Conservation (phyloP, 495 filamentous ascomycete species). For the Daldinia concentrica region DNA sequence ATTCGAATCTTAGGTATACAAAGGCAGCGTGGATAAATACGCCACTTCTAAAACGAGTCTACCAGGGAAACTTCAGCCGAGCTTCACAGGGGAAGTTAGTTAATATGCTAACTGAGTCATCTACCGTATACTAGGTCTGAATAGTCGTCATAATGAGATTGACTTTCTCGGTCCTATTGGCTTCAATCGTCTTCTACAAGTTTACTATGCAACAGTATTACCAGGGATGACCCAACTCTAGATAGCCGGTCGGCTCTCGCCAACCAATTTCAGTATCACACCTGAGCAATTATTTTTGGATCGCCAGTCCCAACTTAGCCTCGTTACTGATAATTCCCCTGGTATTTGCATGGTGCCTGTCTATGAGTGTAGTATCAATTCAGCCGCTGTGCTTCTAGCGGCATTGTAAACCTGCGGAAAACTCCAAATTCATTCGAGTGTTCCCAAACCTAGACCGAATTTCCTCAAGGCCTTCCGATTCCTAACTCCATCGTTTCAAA, state of each 20-base stretch:
- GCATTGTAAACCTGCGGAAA: constrained; percentile 8
- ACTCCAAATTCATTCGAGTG: constrained; percentile 3
- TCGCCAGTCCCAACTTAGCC: background rate
- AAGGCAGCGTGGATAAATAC: no score
- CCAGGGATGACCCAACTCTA: background rate
- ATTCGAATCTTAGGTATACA: background rate
- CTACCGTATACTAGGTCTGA: background rate
- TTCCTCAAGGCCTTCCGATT: constrained; percentile 18
- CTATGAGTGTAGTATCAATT: background rate
- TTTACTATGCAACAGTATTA: background rate
- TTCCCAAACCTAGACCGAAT: constrained; percentile 5
- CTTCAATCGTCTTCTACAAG: background rate
- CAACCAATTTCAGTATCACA: background rate
- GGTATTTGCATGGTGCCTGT: constrained; percentile 2
- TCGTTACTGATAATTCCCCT: background rate
- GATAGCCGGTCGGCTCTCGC: background rate
- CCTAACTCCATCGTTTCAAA: constrained; percentile 26
- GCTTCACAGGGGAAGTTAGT: background rate
- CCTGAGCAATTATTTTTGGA: background rate
- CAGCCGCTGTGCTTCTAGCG: background rate
- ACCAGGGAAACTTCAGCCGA: constrained; percentile 1
- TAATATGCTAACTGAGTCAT: constrained; percentile 9
- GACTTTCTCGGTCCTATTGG: background rate
- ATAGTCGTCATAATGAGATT: background rate
- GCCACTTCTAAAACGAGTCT: no score